Conservation (phyloP, 192 early-diverging fungal genomes). For the Rhizoclosmatium sp. region DNA sequence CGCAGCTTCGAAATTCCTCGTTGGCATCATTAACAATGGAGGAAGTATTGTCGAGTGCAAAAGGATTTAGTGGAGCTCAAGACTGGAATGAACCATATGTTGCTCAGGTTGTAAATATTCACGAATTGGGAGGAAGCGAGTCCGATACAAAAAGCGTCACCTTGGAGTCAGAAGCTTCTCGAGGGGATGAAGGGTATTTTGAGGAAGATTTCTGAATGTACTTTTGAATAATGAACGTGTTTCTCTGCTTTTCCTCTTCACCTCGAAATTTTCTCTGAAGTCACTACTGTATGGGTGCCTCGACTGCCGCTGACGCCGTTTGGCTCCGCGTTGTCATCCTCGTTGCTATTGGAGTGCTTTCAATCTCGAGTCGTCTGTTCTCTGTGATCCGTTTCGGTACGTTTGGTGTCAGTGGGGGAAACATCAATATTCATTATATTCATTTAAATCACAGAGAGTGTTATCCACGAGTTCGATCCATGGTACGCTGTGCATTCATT, state of each 20-base stretch:
- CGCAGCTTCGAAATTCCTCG: slow-evolving; percentile 34
- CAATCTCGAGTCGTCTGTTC: slow-evolving; percentile 92
- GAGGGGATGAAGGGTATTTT: slow-evolving; percentile 41
- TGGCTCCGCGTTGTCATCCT: slow-evolving; percentile 88
- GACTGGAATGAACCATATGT: slow-evolving; percentile 25
- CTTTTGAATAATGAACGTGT: neutral
- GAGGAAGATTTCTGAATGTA: slow-evolving; percentile 30
- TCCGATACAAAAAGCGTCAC: slow-evolving; percentile 20
- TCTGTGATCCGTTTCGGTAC: slow-evolving; percentile 91
- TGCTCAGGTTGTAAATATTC: slow-evolving; percentile 14
- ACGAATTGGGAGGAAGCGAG: slow-evolving; percentile 7
- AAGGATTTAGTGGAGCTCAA: slow-evolving; percentile 18
- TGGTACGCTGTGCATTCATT: slow-evolving; percentile 55
- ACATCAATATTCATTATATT: neutral
- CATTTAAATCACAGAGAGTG: slow-evolving; percentile 69
- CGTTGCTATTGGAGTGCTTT: slow-evolving; percentile 83
- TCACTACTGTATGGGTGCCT: no score
- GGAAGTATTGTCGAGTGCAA: slow-evolving; percentile 32
- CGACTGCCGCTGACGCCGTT: slow-evolving; percentile 29
- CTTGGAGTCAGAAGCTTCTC: no score
- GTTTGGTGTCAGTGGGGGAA: neutral
- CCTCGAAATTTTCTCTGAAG: no score
- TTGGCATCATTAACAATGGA: slow-evolving; percentile 36
- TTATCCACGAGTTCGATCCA: slow-evolving; percentile 99
- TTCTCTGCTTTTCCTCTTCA: neutral